Conservation (phyloP, 805 yeast genomes). For the Lachancea waltii region DNA sequence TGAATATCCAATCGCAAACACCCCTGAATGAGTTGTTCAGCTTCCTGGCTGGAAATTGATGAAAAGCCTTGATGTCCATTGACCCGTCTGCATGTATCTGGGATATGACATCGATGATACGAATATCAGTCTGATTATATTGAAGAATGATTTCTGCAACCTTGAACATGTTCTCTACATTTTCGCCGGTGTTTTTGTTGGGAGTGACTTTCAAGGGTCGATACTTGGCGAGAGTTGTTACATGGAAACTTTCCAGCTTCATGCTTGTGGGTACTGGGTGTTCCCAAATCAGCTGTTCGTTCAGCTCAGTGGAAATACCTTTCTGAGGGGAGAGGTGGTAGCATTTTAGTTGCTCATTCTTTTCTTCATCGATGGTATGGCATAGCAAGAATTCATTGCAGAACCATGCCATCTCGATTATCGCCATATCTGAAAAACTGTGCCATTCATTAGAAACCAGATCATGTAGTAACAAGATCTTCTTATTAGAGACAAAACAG, state of each 20-base stretch:
- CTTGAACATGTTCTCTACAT: constrained; percentile 19
- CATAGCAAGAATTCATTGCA: constrained; percentile 27
- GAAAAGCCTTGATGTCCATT: constrained; percentile 20
- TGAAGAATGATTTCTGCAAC: constrained; percentile 28
- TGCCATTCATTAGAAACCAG: constrained; percentile 27
- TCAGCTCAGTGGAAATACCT: constrained; percentile 12
- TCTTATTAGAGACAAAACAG: constrained; percentile 27
- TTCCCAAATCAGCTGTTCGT: constrained; percentile 24
- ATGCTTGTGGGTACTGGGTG: constrained; percentile 17
- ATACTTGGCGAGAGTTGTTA: constrained; percentile 21
- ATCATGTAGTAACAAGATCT: constrained; percentile 26
- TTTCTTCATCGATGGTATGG: constrained; percentile 21
- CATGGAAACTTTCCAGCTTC: constrained; percentile 14
- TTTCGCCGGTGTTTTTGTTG: constrained; percentile 10
- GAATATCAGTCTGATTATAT: constrained; percentile 10
- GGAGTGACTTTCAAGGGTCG: constrained; percentile 19
- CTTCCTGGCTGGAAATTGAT: constrained; percentile 14
- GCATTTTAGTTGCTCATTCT: constrained; percentile 18
- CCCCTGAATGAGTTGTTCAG: constrained; percentile 1
- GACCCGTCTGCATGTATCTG: constrained; percentile 20
- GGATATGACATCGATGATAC: constrained; percentile 27
- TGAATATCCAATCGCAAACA: constrained; percentile 24
- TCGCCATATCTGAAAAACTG: constrained; percentile 19
- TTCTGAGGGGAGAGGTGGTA: constrained; percentile 22
- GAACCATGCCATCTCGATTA: constrained; percentile 30